phyloP scores from a whole-genome alignment of 2,329 filamentous ascomycete species.

The Fusarium longipes region DNA sequence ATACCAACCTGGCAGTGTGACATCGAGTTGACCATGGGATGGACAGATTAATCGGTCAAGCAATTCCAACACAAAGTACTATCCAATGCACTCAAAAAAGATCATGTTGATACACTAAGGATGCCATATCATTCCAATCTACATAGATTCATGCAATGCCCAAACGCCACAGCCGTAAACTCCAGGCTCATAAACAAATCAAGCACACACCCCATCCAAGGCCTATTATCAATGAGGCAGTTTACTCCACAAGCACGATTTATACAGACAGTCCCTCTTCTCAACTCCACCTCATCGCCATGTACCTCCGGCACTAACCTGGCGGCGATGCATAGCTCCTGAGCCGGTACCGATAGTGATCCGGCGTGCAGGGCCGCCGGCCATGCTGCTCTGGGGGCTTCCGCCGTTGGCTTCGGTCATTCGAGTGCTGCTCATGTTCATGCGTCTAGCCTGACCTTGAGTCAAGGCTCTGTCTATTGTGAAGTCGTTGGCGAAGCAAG shows the following conservation, averaged over 20 bases:
- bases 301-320: conserved; percentile 47
- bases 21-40: no score
- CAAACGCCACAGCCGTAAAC: conserved; percentile 41
- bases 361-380: conserved; percentile 48
- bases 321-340: conserved; percentile 45
- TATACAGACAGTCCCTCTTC: conserved; percentile 1
- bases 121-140: conserved; percentile 35
- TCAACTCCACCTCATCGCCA: conserved; percentile 45
- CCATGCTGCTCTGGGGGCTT: conserved; percentile 41
- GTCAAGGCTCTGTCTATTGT: conserved; percentile 58
- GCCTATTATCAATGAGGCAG: conserved; percentile 28
- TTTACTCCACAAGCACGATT: not conserved
- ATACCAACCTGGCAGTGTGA: no score
- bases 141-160: conserved; percentile 31
- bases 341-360: conserved; percentile 54
- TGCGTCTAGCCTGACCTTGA: conserved; percentile 66
- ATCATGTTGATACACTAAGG: conserved; percentile 30
- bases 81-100: not conserved
- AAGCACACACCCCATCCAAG: conserved; percentile 36
- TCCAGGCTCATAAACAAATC: conserved; percentile 43
- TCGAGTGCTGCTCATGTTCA: conserved; percentile 63
- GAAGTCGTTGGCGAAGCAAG: conserved; percentile 61
- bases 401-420: conserved; percentile 43
- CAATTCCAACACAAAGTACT: not conserved
- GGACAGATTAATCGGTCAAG: not conserved